Conservation (phyloP, 1,139 yeast species). For the Magnusiomyces suaveolens region DNA sequence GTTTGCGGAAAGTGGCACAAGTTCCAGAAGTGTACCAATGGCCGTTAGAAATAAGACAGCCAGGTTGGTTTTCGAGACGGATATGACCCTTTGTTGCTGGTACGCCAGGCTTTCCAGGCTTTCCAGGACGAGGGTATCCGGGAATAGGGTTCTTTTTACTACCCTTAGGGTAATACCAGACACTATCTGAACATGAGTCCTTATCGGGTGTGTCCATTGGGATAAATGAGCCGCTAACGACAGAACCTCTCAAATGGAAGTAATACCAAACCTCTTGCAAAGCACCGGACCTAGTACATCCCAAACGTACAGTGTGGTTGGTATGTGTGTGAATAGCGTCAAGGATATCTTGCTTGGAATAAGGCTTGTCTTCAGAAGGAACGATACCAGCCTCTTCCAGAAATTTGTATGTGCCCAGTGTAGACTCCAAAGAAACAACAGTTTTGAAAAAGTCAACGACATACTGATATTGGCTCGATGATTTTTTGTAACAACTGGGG, state of each 20-base stretch:
- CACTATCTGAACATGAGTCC: constrained; percentile 57
- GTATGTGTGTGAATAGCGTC: constrained; percentile 47
- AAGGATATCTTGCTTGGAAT: constrained; percentile 54
- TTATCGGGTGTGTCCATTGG: constrained; percentile 51
- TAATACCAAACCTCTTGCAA: constrained; percentile 87
- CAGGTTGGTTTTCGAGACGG: constrained; percentile 46
- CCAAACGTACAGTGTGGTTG: constrained; percentile 39
- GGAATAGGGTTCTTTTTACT: constrained; percentile 21
- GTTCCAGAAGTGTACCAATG: constrained; percentile 77
- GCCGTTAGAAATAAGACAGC: constrained; percentile 80
- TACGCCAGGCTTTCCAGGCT: constrained; percentile 19
- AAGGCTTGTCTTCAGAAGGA: constrained; percentile 54
- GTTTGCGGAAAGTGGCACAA: constrained; percentile 63
- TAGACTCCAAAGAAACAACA: constrained; percentile 53
- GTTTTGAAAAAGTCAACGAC: constrained; percentile 71
- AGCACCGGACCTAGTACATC: constrained; percentile 59
- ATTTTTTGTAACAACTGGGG: constrained; percentile 51
- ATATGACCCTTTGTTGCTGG: constrained; percentile 37
- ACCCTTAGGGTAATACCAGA: constrained; percentile 63
- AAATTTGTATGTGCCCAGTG: constrained; percentile 63
- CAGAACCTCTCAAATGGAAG: constrained; percentile 69
- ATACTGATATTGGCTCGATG: constrained; percentile 41
- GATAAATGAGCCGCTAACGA: constrained; percentile 52
- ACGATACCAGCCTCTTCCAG: constrained; percentile 56
- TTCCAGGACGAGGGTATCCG: constrained; percentile 28